phyloP scores from a whole-genome alignment of 2,329 filamentous ascomycete genomes.

The Achaetomium macrosporum region DNA sequence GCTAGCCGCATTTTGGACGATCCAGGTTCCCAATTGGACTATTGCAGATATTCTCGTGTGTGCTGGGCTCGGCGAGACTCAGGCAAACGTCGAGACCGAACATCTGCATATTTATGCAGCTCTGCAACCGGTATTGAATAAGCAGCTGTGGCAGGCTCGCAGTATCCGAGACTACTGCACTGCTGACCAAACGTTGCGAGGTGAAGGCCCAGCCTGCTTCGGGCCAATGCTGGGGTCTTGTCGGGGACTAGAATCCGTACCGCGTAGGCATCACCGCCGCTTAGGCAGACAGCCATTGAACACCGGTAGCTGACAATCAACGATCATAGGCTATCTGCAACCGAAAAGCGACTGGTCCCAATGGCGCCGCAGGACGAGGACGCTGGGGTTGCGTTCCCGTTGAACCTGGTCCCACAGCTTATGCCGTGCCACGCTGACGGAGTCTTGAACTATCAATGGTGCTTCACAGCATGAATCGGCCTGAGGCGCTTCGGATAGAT shows the following conservation, averaged over 20 bases:
- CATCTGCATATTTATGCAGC: background rate
- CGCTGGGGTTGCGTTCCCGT: background rate
- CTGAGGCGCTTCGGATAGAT: background rate
- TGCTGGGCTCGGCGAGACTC: slow-evolving; percentile 4
- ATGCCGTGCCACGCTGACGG: slow-evolving; percentile 16
- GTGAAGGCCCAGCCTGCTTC: background rate
- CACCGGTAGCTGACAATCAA: background rate
- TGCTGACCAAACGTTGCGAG: background rate
- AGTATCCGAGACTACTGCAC: slow-evolving; percentile 6
- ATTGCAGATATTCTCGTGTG: slow-evolving; percentile 17
- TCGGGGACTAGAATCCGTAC: too few relatives aligned
- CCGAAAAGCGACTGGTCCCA: background rate
- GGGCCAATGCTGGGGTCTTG: background rate
- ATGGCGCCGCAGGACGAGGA: background rate
- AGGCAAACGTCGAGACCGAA: slow-evolving; percentile 3
- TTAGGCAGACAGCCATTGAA: background rate
- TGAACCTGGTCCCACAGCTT: slow-evolving; percentile 16
- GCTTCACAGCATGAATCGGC: background rate
- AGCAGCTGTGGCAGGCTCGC: slow-evolving; percentile 12
- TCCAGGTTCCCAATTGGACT: slow-evolving; percentile 25
- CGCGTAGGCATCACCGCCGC: background rate
- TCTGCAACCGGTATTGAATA: background rate
- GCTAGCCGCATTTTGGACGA: slow-evolving; percentile 29
- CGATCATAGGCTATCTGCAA: background rate
- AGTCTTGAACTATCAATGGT: background rate